Conservation (phyloP, 495 filamentous ascomycete genomes). For the Penicillium soppii region DNA sequence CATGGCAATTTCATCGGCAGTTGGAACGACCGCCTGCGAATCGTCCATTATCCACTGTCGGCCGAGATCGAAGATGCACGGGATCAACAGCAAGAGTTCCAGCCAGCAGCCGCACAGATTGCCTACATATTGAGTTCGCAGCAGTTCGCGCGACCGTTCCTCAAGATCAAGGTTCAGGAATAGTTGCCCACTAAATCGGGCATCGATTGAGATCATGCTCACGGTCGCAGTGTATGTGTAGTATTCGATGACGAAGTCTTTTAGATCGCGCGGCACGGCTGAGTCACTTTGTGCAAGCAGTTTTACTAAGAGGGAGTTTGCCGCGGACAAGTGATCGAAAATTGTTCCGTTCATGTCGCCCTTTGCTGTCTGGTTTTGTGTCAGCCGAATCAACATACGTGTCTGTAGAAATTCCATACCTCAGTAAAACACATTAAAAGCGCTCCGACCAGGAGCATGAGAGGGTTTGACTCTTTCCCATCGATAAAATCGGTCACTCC, state of each 20-base stretch:
- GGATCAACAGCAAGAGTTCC: conserved; percentile 34
- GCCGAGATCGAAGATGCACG: conserved; percentile 40
- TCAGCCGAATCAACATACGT: conserved; percentile 2
- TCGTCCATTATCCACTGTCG: conserved; percentile 38
- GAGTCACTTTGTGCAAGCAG: conserved; percentile 32
- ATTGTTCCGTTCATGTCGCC: conserved; percentile 41
- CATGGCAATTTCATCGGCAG: conserved; percentile 40
- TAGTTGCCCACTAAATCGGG: conserved; percentile 31
- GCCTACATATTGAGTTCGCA: conserved; percentile 32
- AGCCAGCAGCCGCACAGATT: conserved; percentile 41
- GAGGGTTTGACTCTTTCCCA: conserved; percentile 36
- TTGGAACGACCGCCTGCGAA: conserved; percentile 18
- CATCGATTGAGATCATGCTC: conserved; percentile 45
- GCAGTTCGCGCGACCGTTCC: conserved; percentile 30
- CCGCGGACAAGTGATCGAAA: conserved; percentile 37
- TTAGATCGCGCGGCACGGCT: conserved; percentile 34
- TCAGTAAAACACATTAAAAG: conserved; percentile 43
- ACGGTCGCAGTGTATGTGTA: conserved; percentile 42
- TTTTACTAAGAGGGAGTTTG: conserved; percentile 32
- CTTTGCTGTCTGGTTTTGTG: conserved; percentile 31
- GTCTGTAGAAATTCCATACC: conserved; percentile 15
- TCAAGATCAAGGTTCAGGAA: conserved; percentile 39
- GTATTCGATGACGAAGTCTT: conserved; percentile 41
- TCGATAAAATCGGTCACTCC: conserved; percentile 38
- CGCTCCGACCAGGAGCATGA: conserved; percentile 37